Base-by-base conservation (phyloP, 1,284 basidiomycete genomes). In the Cryptococcus wingfieldii region DNA sequence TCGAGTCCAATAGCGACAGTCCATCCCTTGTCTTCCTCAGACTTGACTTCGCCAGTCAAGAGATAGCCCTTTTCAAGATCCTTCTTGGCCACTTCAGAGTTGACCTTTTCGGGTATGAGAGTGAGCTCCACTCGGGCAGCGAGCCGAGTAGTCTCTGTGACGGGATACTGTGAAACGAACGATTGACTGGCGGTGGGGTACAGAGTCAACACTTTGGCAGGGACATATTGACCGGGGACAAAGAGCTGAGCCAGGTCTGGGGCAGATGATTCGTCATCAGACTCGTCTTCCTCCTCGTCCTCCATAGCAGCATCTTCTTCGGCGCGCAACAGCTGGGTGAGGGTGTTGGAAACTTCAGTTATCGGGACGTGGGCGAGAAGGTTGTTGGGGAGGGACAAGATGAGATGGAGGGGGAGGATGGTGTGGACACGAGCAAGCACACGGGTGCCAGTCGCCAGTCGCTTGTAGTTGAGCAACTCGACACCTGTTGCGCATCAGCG, bases 401-500 rank as follows among this genome's bases (percentile, higher is more conserved):
- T 84, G 44, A 99, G 82, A 47, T 90, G 90, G 25, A 98, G 84
- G 4, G 95, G 90, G 61, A 92, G 85, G 47, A 98, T 83, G 14
- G 88, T 86, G 63, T 91, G 83, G 49, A 99, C 83, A 76, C 92
- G 89, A 37, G 86, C 87, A 37, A 98, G 81, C 18, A 98, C 81
- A 69, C 87, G 89, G 80, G 92, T 91, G 38, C 94, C 95, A 37
- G 86, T 80, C 38, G 82, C 78, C 8, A 98, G 80, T 63, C 93
- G 86, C 90, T 96, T 97, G 80, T 97, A 96, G 70, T 92, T 95
- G 46, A 98, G 80, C 72, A 94, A 89, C 74, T 98, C 93, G 51
- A 96, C 86, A 56, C 38, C 55, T 74, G 76, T 66, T 8, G 58
- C 56, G 56, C 66, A 60, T 44, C 64, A 49, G 18, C 18, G 31